Conservation (phyloP, 1,284 basidiomycete species). For the Ganoderma sinense region DNA sequence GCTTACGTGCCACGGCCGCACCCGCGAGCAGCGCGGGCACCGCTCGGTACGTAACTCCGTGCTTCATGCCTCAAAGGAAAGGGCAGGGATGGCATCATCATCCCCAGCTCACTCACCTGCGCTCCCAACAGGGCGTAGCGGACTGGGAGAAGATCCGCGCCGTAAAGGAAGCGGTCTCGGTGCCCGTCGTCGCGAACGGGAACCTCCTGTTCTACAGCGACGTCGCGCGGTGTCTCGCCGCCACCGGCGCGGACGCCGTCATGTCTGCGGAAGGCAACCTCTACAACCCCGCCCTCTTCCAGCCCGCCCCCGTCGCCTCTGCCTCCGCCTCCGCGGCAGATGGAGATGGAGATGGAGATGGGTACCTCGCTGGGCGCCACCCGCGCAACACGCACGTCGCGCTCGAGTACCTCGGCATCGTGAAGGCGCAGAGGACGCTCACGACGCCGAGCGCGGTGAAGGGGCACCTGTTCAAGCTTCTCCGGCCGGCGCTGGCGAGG, state of each 20-base stretch:
- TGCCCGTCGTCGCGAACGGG: conserved; percentile 98
- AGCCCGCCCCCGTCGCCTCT: conserved; percentile 17
- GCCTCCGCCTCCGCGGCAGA: conserved; percentile 42
- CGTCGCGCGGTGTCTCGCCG: conserved; percentile 77
- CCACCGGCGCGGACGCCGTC: conserved; percentile 90
- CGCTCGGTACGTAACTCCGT: conserved; percentile 52
- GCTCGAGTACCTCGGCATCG: conserved; percentile 88
- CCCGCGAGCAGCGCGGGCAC: conserved; percentile 92
- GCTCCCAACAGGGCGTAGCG: conserved; percentile 53
- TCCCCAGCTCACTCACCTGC: too few relatives aligned
- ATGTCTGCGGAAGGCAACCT: conserved; percentile 97
- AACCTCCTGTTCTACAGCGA: conserved; percentile 91
- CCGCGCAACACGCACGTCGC: conserved; percentile 75
- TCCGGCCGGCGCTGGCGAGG: conserved; percentile 78
- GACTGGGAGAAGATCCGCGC: conserved; percentile 47
- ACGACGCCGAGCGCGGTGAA: conserved; percentile 85
- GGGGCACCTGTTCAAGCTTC: conserved; percentile 92
- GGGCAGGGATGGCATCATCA: too few relatives aligned
- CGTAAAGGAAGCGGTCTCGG: conserved; percentile 72
- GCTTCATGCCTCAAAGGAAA: too few relatives aligned
- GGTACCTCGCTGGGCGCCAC: conserved; percentile 54
- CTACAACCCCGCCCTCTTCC: conserved; percentile 91
- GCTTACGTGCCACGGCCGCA: conserved; percentile 91
- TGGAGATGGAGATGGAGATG: too few relatives aligned
- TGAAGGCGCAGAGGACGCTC: conserved; percentile 73